phyloP scores from a whole-genome alignment of 257 asterid species.

The Ajuga chamaepitys region DNA sequence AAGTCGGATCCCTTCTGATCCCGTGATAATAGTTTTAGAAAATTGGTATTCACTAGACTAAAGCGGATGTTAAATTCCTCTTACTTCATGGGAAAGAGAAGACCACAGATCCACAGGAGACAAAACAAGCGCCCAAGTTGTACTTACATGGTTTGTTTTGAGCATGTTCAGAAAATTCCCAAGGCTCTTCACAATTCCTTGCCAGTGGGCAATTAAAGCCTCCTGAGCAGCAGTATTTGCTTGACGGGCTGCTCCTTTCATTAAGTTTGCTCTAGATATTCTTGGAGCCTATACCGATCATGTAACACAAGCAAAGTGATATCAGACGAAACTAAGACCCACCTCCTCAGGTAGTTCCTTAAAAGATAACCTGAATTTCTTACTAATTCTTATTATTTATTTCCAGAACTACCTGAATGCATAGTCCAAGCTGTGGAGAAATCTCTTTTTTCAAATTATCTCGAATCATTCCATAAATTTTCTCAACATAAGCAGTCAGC shows the following conservation, averaged over 20 bases:
- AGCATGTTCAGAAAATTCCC: slow-evolving; percentile 51
- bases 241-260: slow-evolving; percentile 85
- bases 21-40: not conserved
- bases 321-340: not conserved
- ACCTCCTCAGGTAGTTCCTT: not conserved
- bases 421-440: slow-evolving; percentile 77
- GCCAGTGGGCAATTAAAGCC: slow-evolving; percentile 93
- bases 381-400: not conserved
- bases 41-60: not conserved
- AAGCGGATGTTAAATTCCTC: not conserved
- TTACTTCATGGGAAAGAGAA: not conserved
- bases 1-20: not conserved
- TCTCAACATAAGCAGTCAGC: slow-evolving; percentile 83
- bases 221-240: slow-evolving; percentile 96
- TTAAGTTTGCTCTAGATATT: slow-evolving; percentile 76
- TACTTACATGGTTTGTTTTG: slow-evolving; percentile 70
- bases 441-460: slow-evolving; percentile 89
- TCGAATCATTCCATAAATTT: slow-evolving; percentile 84
- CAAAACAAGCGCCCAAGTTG: not conserved
- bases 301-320: not conserved
- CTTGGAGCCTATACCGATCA: slow-evolving; percentile 75
- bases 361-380: slow-evolving; percentile 5
- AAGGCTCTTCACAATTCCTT: slow-evolving; percentile 81
- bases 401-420: slow-evolving; percentile 70
- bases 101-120: not conserved